phyloP scores from a whole-genome alignment of 345 rosid species.

The Gossypium thurberi region DNA sequence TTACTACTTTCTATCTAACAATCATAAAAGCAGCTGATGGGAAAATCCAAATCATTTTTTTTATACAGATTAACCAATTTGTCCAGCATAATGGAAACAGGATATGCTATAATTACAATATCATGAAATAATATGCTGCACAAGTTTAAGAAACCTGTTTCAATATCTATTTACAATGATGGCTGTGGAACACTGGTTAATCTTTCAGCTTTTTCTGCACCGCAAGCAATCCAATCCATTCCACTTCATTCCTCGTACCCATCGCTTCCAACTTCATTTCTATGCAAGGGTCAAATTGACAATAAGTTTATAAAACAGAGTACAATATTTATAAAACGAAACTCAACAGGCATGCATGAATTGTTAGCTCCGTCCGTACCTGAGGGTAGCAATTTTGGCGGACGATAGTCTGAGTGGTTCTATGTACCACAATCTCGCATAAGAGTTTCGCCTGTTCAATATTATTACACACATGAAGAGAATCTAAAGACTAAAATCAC shows the following conservation, averaged over 20 bases:
- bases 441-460: neutral
- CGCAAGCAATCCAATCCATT: neutral
- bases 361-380: neutral
- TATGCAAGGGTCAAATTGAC: neutral
- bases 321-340: too few species aligned
- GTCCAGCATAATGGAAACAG: neutral
- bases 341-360: too few species aligned
- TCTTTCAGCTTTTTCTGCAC: neutral
- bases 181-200: neutral
- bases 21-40: neutral
- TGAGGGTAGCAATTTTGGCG: constrained; percentile 15
- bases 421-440: constrained; percentile 14
- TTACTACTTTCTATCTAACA: neutral
- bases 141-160: neutral
- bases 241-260: neutral
- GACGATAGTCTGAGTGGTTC: neutral
- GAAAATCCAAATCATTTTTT: neutral
- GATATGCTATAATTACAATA: neutral
- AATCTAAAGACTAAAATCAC: neutral
- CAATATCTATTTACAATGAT: neutral
- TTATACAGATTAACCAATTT: neutral
- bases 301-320: too few species aligned
- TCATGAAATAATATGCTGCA: too few species aligned
- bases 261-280: neutral
- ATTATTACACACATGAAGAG: neutral